Conservation (phyloP, 2,329 filamentous ascomycete species). For the Akanthomyces dipterigenus region DNA sequence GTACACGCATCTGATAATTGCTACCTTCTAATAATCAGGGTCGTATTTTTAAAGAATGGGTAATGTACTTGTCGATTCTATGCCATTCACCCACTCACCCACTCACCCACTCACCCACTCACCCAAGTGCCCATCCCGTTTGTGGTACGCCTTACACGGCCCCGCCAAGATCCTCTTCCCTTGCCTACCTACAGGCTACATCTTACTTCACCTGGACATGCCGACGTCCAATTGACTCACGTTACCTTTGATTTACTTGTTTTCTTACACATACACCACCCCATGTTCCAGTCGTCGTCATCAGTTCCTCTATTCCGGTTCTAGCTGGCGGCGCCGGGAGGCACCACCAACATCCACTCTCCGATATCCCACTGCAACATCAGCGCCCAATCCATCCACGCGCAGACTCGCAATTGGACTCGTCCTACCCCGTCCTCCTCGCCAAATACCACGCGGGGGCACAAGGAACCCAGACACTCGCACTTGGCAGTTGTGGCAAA, state of each 20-base stretch:
- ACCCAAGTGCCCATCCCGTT: neutral
- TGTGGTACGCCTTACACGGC: neutral
- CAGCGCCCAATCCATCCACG: neutral
- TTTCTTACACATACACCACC: neutral
- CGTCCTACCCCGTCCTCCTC: neutral
- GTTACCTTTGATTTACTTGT: neutral
- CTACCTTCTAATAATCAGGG: neutral
- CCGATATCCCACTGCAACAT: neutral
- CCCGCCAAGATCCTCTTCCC: slow-evolving; percentile 4
- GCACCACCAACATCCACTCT: neutral
- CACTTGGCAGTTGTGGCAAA: slow-evolving; percentile 7
- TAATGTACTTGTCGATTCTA: neutral
- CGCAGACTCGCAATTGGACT: neutral
- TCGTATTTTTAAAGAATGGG: neutral
- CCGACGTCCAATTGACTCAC: slow-evolving; percentile 2
- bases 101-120: no score
- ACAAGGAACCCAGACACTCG: neutral
- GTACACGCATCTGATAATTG: neutral
- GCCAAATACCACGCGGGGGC: neutral
- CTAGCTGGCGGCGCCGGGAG: neutral
- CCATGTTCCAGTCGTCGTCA: neutral
- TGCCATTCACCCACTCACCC: no score
- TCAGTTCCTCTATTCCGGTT: neutral
- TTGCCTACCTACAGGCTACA: neutral
- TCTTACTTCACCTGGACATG: neutral